Base-by-base conservation (phyloP, 805 yeast species). In the Myxozyma kluyveri region DNA sequence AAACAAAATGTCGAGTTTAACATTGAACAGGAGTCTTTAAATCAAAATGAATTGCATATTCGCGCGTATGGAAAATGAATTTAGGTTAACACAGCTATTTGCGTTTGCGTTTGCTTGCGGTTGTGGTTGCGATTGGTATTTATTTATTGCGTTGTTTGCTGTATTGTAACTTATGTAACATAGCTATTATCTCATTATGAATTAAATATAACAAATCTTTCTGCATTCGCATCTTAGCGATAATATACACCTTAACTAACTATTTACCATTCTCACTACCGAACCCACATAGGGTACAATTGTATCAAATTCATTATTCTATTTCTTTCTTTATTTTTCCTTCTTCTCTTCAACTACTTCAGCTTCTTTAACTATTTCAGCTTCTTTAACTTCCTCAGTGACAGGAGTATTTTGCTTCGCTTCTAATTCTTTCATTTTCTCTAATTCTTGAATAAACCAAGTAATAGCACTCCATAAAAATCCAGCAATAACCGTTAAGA, bases 381-480 rank as follows among this genome's bases (percentile, higher is more conserved):
- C 51, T 35, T 26, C 53, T 27, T 45, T 51, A 40, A 24, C 43
- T 55, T 26, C 56, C 50, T 26, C 55, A 47, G 35, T 56, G 50
- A 23, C 62, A 57, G 51, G 61, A 63, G 50, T 59, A 59, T 45
- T 60, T 49, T 45, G 59, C 58, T 59, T 42, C 22, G 52, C 59
- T 59, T 49, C 47, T 22, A 47, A 49, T 31, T 22, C 59, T 42
- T 56, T 56, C 59, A 56, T 33, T 21, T 52, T 45, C 33, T 56
- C 59, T 14, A 54, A 40, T 35, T 56, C 60, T 14, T 42, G 29
- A 12, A 56, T 56, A 33, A 56, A 93, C 99, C 99, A 93, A 12
- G 89, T 79, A 47, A 91, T 83, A 1, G 86, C 75, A 0, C 74
- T 84, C 86, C 96, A 93, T 22, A 93, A 73, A 18, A 81, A 70